Percentiles rank a stretch among this genome's conserved stretches.
Conservation (phyloP, 805 yeast species). For the Cyberlindnera japonica region DNA sequence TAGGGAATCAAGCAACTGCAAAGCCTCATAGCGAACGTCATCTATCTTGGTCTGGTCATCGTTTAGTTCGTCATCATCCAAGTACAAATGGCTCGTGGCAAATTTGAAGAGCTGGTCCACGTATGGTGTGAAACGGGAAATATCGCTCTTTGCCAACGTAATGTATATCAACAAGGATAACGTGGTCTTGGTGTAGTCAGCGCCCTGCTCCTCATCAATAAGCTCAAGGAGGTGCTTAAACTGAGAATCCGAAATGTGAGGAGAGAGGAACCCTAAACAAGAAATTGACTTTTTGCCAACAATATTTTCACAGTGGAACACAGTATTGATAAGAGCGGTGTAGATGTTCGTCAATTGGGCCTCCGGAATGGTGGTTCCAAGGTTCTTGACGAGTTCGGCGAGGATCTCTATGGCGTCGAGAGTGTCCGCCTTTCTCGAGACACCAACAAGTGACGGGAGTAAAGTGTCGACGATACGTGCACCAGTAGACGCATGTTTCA, state of each 20-base stretch:
- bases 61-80: slow-evolving; percentile 29
- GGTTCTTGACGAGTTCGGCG: slow-evolving; percentile 48
- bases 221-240: slow-evolving; percentile 23
- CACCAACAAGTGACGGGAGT: slow-evolving; percentile 34
- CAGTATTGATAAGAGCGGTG: slow-evolving; percentile 33
- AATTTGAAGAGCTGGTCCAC: slow-evolving; percentile 22
- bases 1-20: slow-evolving; percentile 38
- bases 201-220: slow-evolving; percentile 19
- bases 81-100: slow-evolving; percentile 24
- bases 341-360: slow-evolving; percentile 32
- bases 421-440: slow-evolving; percentile 30
- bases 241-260: slow-evolving; percentile 25
- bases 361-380: slow-evolving; percentile 40
- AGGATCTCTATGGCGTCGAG: slow-evolving; percentile 62
- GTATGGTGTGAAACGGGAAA: slow-evolving; percentile 22
- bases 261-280: slow-evolving; percentile 43
- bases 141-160: slow-evolving; percentile 29
- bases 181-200: slow-evolving; percentile 22
- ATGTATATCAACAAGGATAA: slow-evolving; percentile 21
- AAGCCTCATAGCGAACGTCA: slow-evolving; percentile 48
- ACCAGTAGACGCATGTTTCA: slow-evolving; percentile 25
- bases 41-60: slow-evolving; percentile 43
- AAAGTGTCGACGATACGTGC: slow-evolving; percentile 34
- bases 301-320: slow-evolving; percentile 41
- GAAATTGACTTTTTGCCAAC: slow-evolving; percentile 47